Evolutionary conservation across 2,329 filamentous ascomycete species (phyloP), one percentile per base, ranked within the genome.

Genomic region (Zelopaecilomyces penicillatus): DNA sequence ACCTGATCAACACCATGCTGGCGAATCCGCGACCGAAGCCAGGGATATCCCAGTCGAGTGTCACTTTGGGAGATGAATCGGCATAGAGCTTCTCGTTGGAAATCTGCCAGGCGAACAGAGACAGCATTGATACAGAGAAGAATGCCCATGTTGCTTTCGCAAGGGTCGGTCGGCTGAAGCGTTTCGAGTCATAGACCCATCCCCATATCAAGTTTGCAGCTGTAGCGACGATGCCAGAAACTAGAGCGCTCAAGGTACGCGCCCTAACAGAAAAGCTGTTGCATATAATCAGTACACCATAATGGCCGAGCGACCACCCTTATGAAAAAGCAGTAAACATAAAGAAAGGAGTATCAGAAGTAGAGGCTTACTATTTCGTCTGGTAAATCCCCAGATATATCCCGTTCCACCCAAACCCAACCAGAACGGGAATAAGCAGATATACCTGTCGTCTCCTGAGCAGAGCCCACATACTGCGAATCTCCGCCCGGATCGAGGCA

Each of bases 351-450:
- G 50, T 0, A 59, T 2, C 73, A 65, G 3, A 75, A 72, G 4
- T 69, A 72, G 50, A 75, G 75, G 58, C 37, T 7, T 38, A 38
- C 37, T 75, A 75, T 28, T 65, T 69, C 7, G 72, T 69, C 11
- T 75, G 62, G 51, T 76, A 76, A 12, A 74, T 74, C 5, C 72
- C 70, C 26, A 73, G 59, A 28, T 76, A 76, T 0, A 71, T 73
- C 30, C 54, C 57, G 48, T 73, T 75, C 67, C 73, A 76, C 46
- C 72, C 68, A 50, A 73, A 73, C 0, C 70, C 68, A 0, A 74
- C 53, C 12, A 75, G 63, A 11, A 76, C 64, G 0, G 73, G 73
- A 4, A 75, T 63, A 8, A 76, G 56, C 0, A 76, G 60, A 42
- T 65, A 67, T 49, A 76, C 70, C 9, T 72, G 63, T 50, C 65